Percentiles rank a stretch among this genome's conserved stretches.
Evolutionary conservation across 78 protist genomes (phyloP).

Genomic region (Planoprotostelium fungivorum): DNA sequence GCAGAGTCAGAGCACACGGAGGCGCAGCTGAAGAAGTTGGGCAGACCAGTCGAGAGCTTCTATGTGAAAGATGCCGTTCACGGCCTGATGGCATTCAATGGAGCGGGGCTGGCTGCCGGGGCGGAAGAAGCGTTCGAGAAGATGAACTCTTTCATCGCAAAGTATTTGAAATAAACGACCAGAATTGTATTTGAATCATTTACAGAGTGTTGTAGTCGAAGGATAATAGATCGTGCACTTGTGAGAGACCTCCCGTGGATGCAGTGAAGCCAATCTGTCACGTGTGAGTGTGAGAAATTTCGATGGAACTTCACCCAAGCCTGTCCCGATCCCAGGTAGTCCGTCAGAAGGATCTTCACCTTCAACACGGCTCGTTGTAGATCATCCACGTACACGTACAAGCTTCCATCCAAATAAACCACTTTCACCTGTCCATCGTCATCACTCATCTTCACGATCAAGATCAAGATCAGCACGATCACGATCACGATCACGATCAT

Average conservation of each 20-base stretch:
- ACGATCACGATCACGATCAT: too few species aligned
- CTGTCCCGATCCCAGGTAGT: neutral
- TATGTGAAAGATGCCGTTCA: too few species aligned
- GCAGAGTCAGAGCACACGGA: too few species aligned
- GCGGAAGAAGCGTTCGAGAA: too few species aligned
- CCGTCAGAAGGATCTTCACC: neutral
- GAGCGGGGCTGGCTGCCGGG: too few species aligned
- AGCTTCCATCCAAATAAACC: neutral
- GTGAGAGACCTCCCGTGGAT: slow-evolving; percentile 62
- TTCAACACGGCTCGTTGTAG: neutral
- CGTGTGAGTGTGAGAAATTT: neutral
- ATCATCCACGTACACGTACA: neutral
- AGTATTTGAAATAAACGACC: too few species aligned
- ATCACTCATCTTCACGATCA: neutral
- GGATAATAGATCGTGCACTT: slow-evolving; percentile 29
- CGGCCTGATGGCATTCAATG: too few species aligned
- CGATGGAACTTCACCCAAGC: neutral
- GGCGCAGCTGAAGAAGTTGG: too few species aligned
- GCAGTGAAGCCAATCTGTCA: slow-evolving; percentile 47
- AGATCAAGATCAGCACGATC: too few species aligned
- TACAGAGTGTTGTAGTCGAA: slow-evolving; percentile 19
- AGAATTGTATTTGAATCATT: too few species aligned
- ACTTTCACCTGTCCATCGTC: neutral
- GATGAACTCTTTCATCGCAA: too few species aligned
- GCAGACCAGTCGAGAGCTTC: too few species aligned